phyloP scores from a whole-genome alignment of 768 basidiomycete species.

The Lactarius vividus region DNA sequence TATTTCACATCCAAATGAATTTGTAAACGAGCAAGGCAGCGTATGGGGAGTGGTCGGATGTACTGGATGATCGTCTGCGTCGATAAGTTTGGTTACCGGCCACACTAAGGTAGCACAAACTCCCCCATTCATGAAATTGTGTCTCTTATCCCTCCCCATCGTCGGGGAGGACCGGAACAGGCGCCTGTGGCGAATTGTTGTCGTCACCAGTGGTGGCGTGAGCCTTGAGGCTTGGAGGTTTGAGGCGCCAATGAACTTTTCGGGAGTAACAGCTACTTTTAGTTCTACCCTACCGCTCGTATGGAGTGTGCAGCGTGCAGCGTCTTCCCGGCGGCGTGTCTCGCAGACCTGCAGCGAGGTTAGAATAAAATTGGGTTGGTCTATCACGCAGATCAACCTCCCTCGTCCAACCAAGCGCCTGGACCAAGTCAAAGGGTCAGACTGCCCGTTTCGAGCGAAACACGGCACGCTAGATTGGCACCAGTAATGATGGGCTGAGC shows the following conservation, averaged over 20 bases:
- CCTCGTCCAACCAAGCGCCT: background rate
- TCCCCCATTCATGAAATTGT: background rate
- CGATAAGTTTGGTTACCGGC: constrained; percentile 1
- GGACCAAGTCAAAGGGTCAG: constrained; percentile 6
- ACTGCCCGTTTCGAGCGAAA: constrained; percentile 5
- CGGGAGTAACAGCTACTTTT: background rate
- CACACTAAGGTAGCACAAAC: background rate
- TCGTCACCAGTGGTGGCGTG: constrained; percentile 13
- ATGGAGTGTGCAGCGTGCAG: background rate
- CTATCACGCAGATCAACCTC: constrained; percentile 8
- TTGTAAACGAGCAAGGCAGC: background rate
- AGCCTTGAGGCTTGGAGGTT: constrained; percentile 14
- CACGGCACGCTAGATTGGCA: constrained; percentile 1
- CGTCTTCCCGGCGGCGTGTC: background rate
- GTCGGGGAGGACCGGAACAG: constrained; percentile 10
- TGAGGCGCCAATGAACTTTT: constrained; percentile 7
- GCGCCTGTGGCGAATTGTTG: constrained; percentile 7
- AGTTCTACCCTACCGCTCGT: background rate
- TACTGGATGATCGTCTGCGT: constrained; percentile 9
- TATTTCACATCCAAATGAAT: constrained; percentile 3
- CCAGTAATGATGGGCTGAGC: constrained; percentile 2
- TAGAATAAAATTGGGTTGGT: background rate
- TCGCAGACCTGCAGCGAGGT: constrained; percentile 10
- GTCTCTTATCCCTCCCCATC: background rate
- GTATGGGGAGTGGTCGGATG: background rate